Conservation (phyloP, 345 rosid genomes). For the Cochlearia excelsa region DNA sequence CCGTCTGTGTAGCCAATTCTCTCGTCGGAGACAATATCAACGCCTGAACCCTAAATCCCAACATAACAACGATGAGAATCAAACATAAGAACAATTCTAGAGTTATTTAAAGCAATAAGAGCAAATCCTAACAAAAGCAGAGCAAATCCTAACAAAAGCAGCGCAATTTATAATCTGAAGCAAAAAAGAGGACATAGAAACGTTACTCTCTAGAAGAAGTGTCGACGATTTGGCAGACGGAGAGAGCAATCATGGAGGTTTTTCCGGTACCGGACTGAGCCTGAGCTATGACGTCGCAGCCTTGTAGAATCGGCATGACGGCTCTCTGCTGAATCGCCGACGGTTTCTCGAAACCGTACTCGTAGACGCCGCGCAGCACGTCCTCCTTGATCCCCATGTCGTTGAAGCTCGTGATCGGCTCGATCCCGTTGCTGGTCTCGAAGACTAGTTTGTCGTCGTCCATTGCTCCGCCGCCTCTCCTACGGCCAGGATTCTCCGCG, state of each 20-base stretch:
- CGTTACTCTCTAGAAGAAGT: constrained; percentile 71
- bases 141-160: neutral
- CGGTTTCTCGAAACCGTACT: constrained; percentile 86
- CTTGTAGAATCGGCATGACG: constrained; percentile 84
- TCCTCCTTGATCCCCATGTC: constrained; percentile 80
- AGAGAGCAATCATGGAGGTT: constrained; percentile 93
- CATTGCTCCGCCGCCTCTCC: constrained; percentile 41
- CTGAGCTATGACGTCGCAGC: constrained; percentile 94
- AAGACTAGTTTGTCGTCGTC: constrained; percentile 66
- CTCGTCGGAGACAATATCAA: constrained; percentile 93
- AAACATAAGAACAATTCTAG: neutral
- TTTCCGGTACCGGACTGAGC: constrained; percentile 99
- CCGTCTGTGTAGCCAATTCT: constrained; percentile 90
- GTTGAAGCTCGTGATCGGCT: constrained; percentile 77
- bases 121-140: neutral
- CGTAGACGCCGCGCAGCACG: constrained; percentile 81
- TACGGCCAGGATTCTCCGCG: constrained; percentile 39
- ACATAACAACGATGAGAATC: neutral
- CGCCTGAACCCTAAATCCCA: constrained; percentile 72
- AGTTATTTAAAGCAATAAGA: neutral
- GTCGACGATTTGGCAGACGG: constrained; percentile 81
- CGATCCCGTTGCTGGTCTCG: constrained; percentile 87
- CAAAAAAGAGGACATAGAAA: constrained; percentile 3
- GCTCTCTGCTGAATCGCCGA: constrained; percentile 97
- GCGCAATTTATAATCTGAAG: neutral